Conservation (phyloP, 495 filamentous ascomycete species). For the Parathielavia hyrcaniae region DNA sequence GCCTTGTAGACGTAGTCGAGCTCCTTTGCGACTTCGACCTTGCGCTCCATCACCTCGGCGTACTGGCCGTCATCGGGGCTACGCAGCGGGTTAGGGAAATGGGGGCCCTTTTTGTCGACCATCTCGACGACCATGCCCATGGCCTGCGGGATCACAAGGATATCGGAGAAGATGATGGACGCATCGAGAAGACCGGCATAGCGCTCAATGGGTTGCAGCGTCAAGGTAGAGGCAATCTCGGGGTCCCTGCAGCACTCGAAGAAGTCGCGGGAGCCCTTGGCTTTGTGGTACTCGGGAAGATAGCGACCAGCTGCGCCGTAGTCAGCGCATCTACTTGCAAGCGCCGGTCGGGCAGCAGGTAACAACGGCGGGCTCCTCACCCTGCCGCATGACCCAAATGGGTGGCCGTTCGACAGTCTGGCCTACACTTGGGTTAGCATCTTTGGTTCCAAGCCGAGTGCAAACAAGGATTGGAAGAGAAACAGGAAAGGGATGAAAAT, state of each 20-base stretch:
- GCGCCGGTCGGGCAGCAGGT: neutral
- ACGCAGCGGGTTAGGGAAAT: slow-evolving; percentile 79
- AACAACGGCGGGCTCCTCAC: slow-evolving; percentile 42
- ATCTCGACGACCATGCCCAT: slow-evolving; percentile 97
- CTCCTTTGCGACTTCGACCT: slow-evolving; percentile 77
- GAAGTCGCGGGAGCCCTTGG: slow-evolving; percentile 83
- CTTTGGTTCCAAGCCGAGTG: neutral
- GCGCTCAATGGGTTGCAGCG: slow-evolving; percentile 87
- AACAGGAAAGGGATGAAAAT: neutral
- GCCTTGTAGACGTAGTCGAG: slow-evolving; percentile 93
- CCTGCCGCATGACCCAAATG: slow-evolving; percentile 99
- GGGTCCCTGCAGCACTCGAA: slow-evolving; percentile 94
- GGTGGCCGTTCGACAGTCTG: slow-evolving; percentile 85
- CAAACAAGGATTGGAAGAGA: neutral
- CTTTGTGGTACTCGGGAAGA: slow-evolving; percentile 94
- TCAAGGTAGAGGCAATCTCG: slow-evolving; percentile 85
- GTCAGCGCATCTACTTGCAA: slow-evolving; percentile 16
- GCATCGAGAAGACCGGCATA: slow-evolving; percentile 88
- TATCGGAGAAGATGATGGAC: slow-evolving; percentile 98
- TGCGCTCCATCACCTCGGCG: slow-evolving; percentile 60
- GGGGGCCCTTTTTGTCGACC: slow-evolving; percentile 90
- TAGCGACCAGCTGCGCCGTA: slow-evolving; percentile 74
- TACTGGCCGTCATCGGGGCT: slow-evolving; percentile 77
- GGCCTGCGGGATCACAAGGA: slow-evolving; percentile 94
- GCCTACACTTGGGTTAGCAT: slow-evolving; percentile 49